Conservation (phyloP, 345 rosid genomes). For the Camelina sativa region DNA sequence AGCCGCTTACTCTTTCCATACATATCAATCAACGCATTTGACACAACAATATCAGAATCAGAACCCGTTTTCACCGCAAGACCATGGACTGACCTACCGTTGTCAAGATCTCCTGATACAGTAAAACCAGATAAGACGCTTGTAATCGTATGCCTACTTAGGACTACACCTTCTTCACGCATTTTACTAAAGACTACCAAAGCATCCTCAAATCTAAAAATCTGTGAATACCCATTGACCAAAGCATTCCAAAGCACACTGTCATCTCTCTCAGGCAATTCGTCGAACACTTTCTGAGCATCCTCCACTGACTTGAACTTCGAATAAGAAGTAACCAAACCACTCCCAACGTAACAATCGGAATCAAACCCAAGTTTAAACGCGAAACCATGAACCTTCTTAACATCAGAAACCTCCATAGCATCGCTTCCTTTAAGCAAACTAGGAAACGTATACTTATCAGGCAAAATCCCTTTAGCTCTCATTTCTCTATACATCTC, state of each 20-base stretch:
- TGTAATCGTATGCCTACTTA: conserved; percentile 54
- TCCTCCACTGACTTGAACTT: conserved; percentile 49
- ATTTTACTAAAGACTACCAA: conserved; percentile 49
- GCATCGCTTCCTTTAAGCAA: conserved; percentile 59
- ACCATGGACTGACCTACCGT: conserved; percentile 57
- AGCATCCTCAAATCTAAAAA: conserved; percentile 52
- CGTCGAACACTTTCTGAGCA: conserved; percentile 62
- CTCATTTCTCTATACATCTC: conserved; percentile 55
- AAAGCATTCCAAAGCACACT: conserved; percentile 72
- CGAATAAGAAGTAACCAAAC: conserved; percentile 50
- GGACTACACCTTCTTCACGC: conserved; percentile 47
- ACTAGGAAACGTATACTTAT: conserved; percentile 66
- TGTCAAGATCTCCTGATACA: conserved; percentile 47
- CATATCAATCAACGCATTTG: conserved; percentile 71
- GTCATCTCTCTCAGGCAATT: conserved; percentile 56
- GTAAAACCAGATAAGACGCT: conserved; percentile 59
- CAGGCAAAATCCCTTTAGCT: conserved; percentile 51
- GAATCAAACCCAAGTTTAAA: conserved; percentile 60
- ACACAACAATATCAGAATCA: conserved; percentile 46
- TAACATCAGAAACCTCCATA: conserved; percentile 51
- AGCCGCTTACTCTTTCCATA: conserved; percentile 64
- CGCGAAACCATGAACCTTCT: conserved; percentile 58
- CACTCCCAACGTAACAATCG: conserved; percentile 60
- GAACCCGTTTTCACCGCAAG: conserved; percentile 53
- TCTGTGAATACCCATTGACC: conserved; percentile 62